phyloP scores from a whole-genome alignment of 106 monocot species.

The Allium cepa region DNA sequence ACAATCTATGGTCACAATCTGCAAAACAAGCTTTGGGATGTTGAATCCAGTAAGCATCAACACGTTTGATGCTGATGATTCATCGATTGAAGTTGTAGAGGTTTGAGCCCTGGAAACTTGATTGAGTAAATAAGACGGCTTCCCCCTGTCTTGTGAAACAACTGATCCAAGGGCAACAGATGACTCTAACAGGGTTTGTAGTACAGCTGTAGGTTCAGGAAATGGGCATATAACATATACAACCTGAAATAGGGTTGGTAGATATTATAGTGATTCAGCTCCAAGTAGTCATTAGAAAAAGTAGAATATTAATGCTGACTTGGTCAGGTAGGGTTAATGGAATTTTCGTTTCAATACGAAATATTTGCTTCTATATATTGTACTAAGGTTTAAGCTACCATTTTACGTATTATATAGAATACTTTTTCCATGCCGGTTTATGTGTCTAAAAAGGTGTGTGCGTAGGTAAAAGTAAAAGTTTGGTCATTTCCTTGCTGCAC shows the following conservation, averaged over 20 bases:
- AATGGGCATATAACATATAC: constrained; percentile 93
- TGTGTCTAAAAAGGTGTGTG: too few relatives aligned
- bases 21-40: constrained; percentile 74
- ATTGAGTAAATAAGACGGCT: constrained; percentile 42
- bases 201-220: constrained; percentile 63
- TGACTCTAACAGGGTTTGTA: constrained; percentile 64
- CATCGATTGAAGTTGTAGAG: constrained; percentile 44
- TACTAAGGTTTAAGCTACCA: too few relatives aligned
- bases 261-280: too few relatives aligned
- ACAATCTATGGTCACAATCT: constrained; percentile 78
- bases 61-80: constrained; percentile 65
- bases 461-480: too few relatives aligned
- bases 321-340: too few relatives aligned
- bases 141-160: constrained; percentile 60
- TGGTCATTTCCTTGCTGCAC: too few relatives aligned
- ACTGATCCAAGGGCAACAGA: constrained; percentile 63
- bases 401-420: too few relatives aligned
- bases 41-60: constrained; percentile 80
- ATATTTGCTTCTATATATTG: too few relatives aligned
- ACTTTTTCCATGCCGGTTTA: too few relatives aligned
- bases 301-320: too few relatives aligned
- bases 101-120: constrained; percentile 71
- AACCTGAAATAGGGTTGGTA: constrained; percentile 25
- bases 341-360: too few relatives aligned
- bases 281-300: too few relatives aligned